Percentiles rank a stretch among this genome's conserved stretches.
Evolutionary conservation across 2,329 filamentous ascomycete species (phyloP).

Genomic region (Fusarium continuum): DNA sequence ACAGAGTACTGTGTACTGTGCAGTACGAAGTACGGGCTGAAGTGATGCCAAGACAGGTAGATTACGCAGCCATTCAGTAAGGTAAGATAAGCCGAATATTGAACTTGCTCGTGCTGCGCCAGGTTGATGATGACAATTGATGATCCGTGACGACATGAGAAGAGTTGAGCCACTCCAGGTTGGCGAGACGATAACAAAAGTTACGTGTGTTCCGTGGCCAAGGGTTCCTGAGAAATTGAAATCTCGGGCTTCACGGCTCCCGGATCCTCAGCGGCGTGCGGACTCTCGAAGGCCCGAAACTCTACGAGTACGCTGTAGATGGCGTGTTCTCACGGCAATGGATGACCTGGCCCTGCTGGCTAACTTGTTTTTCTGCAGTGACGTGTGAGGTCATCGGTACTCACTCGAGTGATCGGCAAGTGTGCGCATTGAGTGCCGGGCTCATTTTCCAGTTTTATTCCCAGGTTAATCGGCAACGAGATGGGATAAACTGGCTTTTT

Average conservation of each 20-base stretch:
- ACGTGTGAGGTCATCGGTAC: conserved; percentile 22
- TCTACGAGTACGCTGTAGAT: background rate
- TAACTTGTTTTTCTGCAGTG: background rate
- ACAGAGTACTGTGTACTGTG: background rate
- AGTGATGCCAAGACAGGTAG: conserved; percentile 12
- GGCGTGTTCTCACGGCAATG: background rate
- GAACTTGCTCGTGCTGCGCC: conserved; percentile 14
- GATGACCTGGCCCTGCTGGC: background rate
- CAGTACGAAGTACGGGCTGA: background rate
- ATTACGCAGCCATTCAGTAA: conserved; percentile 4
- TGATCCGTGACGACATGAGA: conserved; percentile 31
- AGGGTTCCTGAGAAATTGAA: background rate
- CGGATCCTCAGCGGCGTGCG: conserved; percentile 5
- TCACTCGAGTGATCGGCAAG: conserved; percentile 19
- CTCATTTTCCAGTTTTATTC: conserved; percentile 22
- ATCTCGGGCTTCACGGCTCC: conserved; percentile 13
- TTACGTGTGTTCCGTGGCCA: conserved; percentile 26
- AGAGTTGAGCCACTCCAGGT: conserved; percentile 17
- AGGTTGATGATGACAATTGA: conserved; percentile 30
- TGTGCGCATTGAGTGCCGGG: conserved; percentile 14
- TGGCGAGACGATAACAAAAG: conserved; percentile 9
- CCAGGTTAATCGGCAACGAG: background rate
- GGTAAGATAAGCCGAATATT: conserved; percentile 6
- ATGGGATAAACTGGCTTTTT: background rate
- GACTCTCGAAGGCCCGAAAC: conserved; percentile 26